Evolutionary conservation across 2,329 filamentous ascomycete species (phyloP).

Genomic region (Xylariaceae sp.): DNA sequence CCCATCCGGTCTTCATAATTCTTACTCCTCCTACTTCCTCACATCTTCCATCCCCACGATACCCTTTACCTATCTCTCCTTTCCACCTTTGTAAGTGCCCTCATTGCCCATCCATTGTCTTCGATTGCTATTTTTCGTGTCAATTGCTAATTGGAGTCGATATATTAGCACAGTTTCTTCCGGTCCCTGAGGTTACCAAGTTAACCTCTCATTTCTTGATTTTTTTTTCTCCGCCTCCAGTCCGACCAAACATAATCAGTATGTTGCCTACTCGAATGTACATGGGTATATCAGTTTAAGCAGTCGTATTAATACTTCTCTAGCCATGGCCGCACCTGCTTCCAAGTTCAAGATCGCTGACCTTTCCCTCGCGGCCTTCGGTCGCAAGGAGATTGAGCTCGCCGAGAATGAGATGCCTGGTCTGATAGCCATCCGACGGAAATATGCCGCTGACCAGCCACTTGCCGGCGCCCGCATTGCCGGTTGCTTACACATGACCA

Average conservation of each 20-base stretch:
- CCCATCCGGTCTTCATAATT: conserved; percentile 26
- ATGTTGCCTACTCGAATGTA: conserved; percentile 2
- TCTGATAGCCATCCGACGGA: conserved; percentile 90
- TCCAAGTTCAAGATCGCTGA: conserved; percentile 98
- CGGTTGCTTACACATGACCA: conserved; percentile 99
- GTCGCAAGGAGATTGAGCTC: conserved; percentile 98
- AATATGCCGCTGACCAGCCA: conserved; percentile 92
- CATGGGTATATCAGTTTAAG: background rate
- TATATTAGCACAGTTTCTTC: conserved; percentile 8
- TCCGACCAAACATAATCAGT: conserved; percentile 11
- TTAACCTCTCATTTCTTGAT: conserved; percentile 1
- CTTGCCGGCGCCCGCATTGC: conserved; percentile 94
- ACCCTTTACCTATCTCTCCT: conserved; percentile 8
- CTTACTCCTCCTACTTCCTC: conserved; percentile 35
- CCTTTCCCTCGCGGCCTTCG: conserved; percentile 96
- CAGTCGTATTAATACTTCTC: conserved; percentile 6
- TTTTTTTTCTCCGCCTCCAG: conserved; percentile 12
- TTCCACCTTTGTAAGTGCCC: conserved; percentile 20
- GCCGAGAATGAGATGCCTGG: conserved; percentile 97
- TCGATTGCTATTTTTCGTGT: conserved; percentile 11
- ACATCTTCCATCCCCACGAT: conserved; percentile 10
- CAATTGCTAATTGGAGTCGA: conserved; percentile 3
- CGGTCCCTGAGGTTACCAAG: conserved; percentile 3
- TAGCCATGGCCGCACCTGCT: conserved; percentile 74
- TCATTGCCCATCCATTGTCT: conserved; percentile 9